A percentile compares a stretch with the other conserved stretches of the same genome.
Conservation (phyloP, 805 yeast genomes). For the Ogataea kodamae region DNA sequence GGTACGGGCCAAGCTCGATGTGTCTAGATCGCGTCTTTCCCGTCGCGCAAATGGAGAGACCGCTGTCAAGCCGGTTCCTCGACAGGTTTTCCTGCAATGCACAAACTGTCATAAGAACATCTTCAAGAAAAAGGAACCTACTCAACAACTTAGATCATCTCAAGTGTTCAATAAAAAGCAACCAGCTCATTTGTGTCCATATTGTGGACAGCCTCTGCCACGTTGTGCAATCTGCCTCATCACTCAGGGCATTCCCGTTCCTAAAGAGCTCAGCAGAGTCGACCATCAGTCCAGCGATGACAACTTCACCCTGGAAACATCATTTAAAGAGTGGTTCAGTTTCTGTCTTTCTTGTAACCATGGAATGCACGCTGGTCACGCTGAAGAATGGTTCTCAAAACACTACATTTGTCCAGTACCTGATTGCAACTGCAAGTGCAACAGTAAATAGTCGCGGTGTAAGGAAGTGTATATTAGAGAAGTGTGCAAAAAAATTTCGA, state of each 20-base stretch:
- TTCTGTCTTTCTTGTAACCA: constrained; percentile 90
- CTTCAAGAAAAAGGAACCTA: constrained; percentile 32
- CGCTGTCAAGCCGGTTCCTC: constrained; percentile 51
- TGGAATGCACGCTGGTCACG: constrained; percentile 93
- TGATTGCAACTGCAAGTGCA: constrained; percentile 83
- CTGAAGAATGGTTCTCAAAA: constrained; percentile 90
- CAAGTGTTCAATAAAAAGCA: constrained; percentile 1
- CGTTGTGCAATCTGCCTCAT: constrained; percentile 86
- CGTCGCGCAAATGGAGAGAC: constrained; percentile 45
- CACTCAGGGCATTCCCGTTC: constrained; percentile 67
- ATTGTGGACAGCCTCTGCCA: constrained; percentile 85
- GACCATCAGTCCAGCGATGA: constrained; percentile 19
- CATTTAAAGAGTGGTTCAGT: constrained; percentile 80
- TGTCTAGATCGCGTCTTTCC: constrained; percentile 64
- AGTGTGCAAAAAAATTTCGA: constrained; percentile 1
- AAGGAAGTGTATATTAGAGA: constrained; percentile 3
- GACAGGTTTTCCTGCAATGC: constrained; percentile 82
- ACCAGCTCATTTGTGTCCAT: constrained; percentile 52
- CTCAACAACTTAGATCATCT: constrained; percentile 2
- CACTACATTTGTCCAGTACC: constrained; percentile 93
- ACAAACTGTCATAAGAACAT: constrained; percentile 75
- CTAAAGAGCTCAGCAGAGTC: constrained; percentile 36
- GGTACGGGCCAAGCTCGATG: constrained; percentile 82
- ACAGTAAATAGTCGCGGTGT: constrained; percentile 34
- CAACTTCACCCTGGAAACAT: constrained; percentile 33